Evolutionary conservation across 148 eudicot species (phyloP), one percentile per base, ranked within the genome.

Genomic region (Chenopodium album): DNA sequence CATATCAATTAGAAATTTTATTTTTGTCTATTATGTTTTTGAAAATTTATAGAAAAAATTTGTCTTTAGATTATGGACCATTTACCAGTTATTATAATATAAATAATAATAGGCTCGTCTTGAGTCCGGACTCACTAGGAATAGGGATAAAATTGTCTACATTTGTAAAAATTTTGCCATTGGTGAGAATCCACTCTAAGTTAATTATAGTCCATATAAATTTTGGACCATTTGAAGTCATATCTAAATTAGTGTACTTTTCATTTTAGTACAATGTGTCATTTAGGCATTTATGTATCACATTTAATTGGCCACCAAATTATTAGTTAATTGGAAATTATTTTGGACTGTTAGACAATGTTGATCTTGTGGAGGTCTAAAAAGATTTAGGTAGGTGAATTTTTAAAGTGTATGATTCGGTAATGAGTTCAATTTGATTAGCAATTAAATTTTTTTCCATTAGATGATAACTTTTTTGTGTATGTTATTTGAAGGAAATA

Each of bases 401-500:
- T 20, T 72, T 72, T 72, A 2, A 44, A 44, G 75, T 50, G n/a
- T 10, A 3, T 73, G 56, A 48, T 23, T 14, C 14, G 10, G 8
- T 12, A 4, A 50, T 74, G 76, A 74, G 59, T 47, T 73, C 32
- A 73, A 73, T 50, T 13, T 31, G 32, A 31, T 31, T 31, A 31
- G 32, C 32, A 31, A 31, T 31, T 31, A 1, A 31, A 31, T 31
- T 31, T 31, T 31, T 31, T 31, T 31, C 31, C 1, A 31, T 3
- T 1, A 9, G 6, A 62, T 44, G 22, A 1, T 64, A 12, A 46
- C 14, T 46, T 59, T 4, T 66, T 69, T 84, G 79, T 3, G 1
- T 6, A 50, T 28, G 22, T 47, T 73, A n/a, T 79, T 75, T 73
- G 75, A 68, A 94, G 95, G 94, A 88, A 72, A 85, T 78, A 23